These are phyloP conservation scores for Globisporangium barbulae DNA, from an alignment of 352 stramenopile genomes.

Conservation along the genomic window DNA sequence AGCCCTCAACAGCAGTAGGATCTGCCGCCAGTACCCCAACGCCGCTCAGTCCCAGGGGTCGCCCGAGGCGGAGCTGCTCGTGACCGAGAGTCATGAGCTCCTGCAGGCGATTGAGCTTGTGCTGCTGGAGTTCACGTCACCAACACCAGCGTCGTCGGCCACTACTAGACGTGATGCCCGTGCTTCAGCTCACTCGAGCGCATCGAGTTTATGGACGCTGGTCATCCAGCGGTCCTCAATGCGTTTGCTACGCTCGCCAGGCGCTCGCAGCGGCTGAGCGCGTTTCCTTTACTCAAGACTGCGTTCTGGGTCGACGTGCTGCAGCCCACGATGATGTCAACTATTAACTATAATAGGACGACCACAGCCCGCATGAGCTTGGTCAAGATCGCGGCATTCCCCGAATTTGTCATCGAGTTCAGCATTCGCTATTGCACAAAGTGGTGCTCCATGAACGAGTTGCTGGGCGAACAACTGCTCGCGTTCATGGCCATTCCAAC, in stretches of 20 bases:
- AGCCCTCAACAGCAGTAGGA: too few relatives aligned
- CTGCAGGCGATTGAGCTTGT: too few relatives aligned
- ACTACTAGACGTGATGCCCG: too few relatives aligned
- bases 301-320: conserved; percentile 13
- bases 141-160: too few relatives aligned
- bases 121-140: too few relatives aligned
- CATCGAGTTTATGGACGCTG: neutral
- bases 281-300: neutral
- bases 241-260: neutral
- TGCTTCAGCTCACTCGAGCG: too few relatives aligned
- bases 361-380: neutral
- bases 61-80: too few relatives aligned
- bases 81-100: too few relatives aligned
- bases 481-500: neutral
- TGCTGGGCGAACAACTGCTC: neutral
- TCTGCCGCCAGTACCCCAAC: too few relatives aligned
- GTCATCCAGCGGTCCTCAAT: neutral
- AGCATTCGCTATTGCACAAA: neutral
- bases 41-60: too few relatives aligned
- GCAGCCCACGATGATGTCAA: neutral
- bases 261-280: conserved; percentile 1
- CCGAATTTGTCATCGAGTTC: neutral
- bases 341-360: too few relatives aligned
- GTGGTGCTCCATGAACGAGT: neutral
- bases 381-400: neutral